These are phyloP conservation scores for Corymbia citriodora DNA, from an alignment of 441 rosid genomes.

Conservation along the genomic window DNA sequence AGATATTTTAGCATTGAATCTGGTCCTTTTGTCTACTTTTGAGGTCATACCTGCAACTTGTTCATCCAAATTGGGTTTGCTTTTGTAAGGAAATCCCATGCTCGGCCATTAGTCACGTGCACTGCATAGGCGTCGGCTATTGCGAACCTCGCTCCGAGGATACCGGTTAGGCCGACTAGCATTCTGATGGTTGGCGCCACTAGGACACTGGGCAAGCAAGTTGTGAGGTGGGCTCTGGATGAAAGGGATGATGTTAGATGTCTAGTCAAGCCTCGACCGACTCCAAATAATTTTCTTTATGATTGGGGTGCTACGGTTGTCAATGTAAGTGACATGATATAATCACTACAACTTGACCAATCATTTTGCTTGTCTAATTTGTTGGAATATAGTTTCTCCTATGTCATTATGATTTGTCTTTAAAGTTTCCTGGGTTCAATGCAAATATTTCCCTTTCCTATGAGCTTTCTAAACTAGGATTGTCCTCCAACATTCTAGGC, in stretches of 20 bases:
- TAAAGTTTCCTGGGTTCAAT: not conserved
- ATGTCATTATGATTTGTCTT: not conserved
- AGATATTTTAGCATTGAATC: not conserved
- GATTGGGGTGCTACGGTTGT: conserved; percentile 99
- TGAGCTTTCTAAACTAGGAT: not conserved
- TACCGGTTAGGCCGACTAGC: conserved; percentile 69
- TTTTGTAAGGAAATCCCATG: conserved; percentile 16
- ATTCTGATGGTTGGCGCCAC: conserved; percentile 59
- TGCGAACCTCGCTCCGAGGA: conserved; percentile 68
- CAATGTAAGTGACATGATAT: conserved; percentile 30
- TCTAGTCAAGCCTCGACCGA: conserved; percentile 83
- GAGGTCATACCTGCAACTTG: not conserved
- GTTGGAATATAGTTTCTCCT: not conserved
- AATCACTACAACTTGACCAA: not conserved
- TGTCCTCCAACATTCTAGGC: conserved; percentile 38
- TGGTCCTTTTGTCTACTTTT: not conserved
- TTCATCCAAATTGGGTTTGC: not conserved
- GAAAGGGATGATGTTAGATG: conserved; percentile 96
- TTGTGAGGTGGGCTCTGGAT: conserved; percentile 81
- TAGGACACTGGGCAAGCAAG: conserved; percentile 26
- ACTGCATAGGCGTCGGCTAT: conserved; percentile 20
- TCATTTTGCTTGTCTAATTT: not conserved
- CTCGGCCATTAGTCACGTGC: conserved; percentile 29
- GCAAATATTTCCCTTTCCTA: not conserved
- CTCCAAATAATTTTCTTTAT: conserved; percentile 84